Conservation (phyloP, 2,329 filamentous ascomycete species). For the Monilinia polystroma region DNA sequence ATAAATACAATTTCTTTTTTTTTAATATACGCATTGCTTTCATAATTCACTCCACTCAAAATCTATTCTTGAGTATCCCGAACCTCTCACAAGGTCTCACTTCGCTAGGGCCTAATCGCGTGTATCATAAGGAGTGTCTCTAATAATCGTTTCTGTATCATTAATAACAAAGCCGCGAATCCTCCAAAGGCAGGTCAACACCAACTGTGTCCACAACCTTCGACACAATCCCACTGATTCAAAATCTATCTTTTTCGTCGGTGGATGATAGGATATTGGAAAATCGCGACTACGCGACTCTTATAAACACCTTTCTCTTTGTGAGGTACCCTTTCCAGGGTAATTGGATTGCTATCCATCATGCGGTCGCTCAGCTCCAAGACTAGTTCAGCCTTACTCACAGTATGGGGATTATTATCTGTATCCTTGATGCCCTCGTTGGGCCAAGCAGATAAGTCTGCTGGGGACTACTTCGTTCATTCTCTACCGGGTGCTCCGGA, state of each 20-base stretch:
- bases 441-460: slow-evolving; percentile 53
- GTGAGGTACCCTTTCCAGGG: slow-evolving; percentile 20
- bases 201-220: slow-evolving; percentile 22
- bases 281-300: slow-evolving; percentile 26
- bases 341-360: slow-evolving; percentile 27
- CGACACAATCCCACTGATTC: background rate
- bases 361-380: slow-evolving; percentile 36
- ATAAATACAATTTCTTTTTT: slow-evolving; percentile 20
- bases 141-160: slow-evolving; percentile 18
- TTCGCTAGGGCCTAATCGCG: slow-evolving; percentile 6
- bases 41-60: slow-evolving; percentile 15
- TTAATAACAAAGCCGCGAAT: slow-evolving; percentile 19
- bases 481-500: slow-evolving; percentile 80
- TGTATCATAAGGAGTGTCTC: slow-evolving; percentile 1
- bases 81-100: slow-evolving; percentile 8
- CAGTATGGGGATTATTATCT: slow-evolving; percentile 42
- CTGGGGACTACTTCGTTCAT: slow-evolving; percentile 87
- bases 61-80: slow-evolving; percentile 10
- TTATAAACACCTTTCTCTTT: slow-evolving; percentile 17
- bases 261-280: slow-evolving; percentile 16
- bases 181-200: slow-evolving; percentile 9
- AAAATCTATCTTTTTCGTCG: background rate
- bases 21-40: slow-evolving; percentile 15
- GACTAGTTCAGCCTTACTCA: slow-evolving; percentile 26
- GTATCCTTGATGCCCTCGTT: slow-evolving; percentile 46